These are phyloP conservation scores for Osmanthus fragrans DNA, from an alignment of 257 asterid genomes.

Conservation along the genomic window DNA sequence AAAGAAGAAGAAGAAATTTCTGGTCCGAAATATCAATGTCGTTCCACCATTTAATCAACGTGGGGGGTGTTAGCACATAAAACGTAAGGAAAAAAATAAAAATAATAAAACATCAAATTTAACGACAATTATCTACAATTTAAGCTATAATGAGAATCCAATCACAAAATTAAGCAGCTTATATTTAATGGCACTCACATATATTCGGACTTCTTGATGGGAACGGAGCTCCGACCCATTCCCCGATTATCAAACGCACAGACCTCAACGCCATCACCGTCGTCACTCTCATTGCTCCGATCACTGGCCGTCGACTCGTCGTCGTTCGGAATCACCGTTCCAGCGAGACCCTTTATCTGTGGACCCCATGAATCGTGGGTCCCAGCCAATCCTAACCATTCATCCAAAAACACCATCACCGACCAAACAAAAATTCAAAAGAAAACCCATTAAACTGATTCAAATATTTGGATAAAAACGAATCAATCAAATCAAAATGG, in stretches of 20 bases:
- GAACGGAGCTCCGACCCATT: constrained; percentile 90
- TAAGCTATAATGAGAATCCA: background rate
- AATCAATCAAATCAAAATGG: constrained; percentile 6
- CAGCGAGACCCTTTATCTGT: constrained; percentile 74
- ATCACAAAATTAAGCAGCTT: background rate
- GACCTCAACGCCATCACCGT: constrained; percentile 58
- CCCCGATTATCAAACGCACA: constrained; percentile 98
- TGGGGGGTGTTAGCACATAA: background rate
- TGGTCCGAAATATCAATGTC: constrained; percentile 14
- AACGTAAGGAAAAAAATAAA: background rate
- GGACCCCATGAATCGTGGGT: constrained; percentile 89
- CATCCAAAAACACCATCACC: constrained; percentile 9
- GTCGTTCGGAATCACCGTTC: constrained; percentile 67
- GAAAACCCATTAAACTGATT: constrained; percentile 20
- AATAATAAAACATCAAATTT: background rate
- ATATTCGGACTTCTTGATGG: constrained; percentile 74
- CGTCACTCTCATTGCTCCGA: constrained; percentile 33
- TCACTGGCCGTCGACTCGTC: constrained; percentile 47
- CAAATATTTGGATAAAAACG: background rate
- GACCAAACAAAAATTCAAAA: constrained; percentile 26
- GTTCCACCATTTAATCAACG: constrained; percentile 9
- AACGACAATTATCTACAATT: background rate
- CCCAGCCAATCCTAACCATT: constrained; percentile 83
- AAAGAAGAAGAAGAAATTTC: background rate
- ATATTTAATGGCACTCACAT: constrained; percentile 51